These are phyloP conservation scores for Elymus sibiricus DNA, from an alignment of 176 grass and related monocot genomes.

Conservation along the genomic window DNA sequence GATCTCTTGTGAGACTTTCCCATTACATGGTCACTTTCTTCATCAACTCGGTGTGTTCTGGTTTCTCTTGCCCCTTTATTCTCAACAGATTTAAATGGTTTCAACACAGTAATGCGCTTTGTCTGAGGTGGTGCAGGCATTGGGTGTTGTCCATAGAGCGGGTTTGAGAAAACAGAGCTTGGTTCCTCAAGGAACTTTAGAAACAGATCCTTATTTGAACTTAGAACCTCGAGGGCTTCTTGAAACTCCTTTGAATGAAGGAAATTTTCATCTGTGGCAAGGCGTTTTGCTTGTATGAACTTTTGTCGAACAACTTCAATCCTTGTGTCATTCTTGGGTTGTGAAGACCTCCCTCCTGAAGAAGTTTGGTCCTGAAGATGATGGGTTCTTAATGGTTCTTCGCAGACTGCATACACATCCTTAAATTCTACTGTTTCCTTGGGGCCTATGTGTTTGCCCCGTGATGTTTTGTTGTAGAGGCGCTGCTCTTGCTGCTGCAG, in stretches of 20 bases:
- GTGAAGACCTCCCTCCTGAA: conserved; percentile 26
- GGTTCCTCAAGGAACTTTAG: conserved; percentile 94
- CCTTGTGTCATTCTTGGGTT: conserved; percentile 41
- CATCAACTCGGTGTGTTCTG: conserved; percentile 25
- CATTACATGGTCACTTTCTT: conserved; percentile 30
- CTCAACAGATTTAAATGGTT: conserved; percentile 68
- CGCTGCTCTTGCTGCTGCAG: conserved; percentile 26
- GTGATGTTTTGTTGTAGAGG: conserved; percentile 25
- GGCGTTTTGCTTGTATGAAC: conserved; percentile 83
- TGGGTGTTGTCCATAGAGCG: conserved; percentile 4
- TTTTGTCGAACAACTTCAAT: conserved; percentile 76
- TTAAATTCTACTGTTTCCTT: conserved; percentile 62
- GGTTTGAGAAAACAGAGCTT: conserved; percentile 57
- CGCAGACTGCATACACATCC: conserved; percentile 69
- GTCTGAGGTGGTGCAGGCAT: conserved; percentile 49
- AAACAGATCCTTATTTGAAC: conserved; percentile 93
- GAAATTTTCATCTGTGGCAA: conserved; percentile 65
- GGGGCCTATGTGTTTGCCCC: conserved; percentile 20
- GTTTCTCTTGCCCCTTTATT: conserved; percentile 37
- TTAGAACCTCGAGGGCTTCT: conserved; percentile 80
- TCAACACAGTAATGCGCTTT: conserved; percentile 84
- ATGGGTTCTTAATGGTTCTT: conserved; percentile 48
- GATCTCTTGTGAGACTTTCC: conserved; percentile 43
- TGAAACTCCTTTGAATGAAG: conserved; percentile 78
- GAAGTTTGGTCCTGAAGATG: conserved; percentile 36